Base-by-base conservation (phyloP, 192 early-diverging fungal genomes). In the Linnemannia schmuckeri region DNA sequence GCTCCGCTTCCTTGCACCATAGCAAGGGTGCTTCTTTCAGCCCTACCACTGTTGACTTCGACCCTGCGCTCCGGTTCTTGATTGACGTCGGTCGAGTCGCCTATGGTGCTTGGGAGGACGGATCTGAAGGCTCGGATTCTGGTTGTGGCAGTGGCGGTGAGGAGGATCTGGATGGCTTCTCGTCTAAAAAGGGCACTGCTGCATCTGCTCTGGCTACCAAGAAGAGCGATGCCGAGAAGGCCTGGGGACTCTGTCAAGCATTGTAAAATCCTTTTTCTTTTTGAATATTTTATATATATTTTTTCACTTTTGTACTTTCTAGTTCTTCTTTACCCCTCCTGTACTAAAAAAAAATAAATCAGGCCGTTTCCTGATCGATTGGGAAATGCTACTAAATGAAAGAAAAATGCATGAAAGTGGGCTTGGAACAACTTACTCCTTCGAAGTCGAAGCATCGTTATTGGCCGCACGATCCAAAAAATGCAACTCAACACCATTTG, bases 51-150 rank as follows among this genome's bases (percentile, higher is more conserved):
- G 68, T 86, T 2, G 79, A 86, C 44, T 86, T 86, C 63, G 83
- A 86, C 40, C 83, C 83, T n/a, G 83, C 83, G 1, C 61, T 86
- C 6, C 74, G 75, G 37, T 86, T 86, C 79, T 44, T 86, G 75
- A 86, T 86, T 41, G 83, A 86, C 4, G 74, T 86, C 68, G 83
- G 83, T 24, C 79, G 83, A 18, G 83, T 86, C 9, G 75, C 79
- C 37, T 86, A 86, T 69, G 83, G 83, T 37, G 83, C 83, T 37
- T 86, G 83, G 83, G 83, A 86, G 70, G 83, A 86, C 37, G 83
- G 73, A 0, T 86, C 83, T 2, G 83, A 86, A 24, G 83, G 83
- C 35, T 86, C 83, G 2, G 83, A 86, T 30, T 86, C 83, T 55
- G 83, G 83, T 6, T 86, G 83, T 13, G 71, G 83, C 4, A 86